Evolutionary conservation across 495 filamentous ascomycete species (phyloP), one percentile per base, ranked within the genome.

Genomic region (Xylaria nigripes): DNA sequence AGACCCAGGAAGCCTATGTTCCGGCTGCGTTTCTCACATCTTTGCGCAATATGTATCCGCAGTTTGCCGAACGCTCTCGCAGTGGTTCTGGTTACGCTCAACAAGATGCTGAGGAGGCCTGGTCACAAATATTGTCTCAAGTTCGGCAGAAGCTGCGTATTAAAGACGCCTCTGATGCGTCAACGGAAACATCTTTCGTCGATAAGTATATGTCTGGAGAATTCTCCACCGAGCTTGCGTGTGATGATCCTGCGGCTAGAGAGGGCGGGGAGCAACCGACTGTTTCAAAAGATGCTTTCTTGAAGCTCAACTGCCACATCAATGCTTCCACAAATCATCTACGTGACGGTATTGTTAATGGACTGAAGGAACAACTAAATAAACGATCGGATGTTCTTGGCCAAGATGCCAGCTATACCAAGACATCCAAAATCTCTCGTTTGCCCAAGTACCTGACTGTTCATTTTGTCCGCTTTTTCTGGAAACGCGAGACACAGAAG

Each of bases 401-500:
- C 42, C 81, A 86, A 23, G 83, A 95, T 67, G 82, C 85, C 23
- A 61, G 81, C 9, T 97, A 97, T 69, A 96, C 89, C 21, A 96
- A 95, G 73, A 84, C 77, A 8, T 95, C 91, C 25, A 83, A 84
- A 56, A 91, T 98, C 58, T 78, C 90, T 21, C 86, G 92, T 8
- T 69, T 97, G 53, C 93, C 93, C 12, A 96, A 94, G 65, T 96
- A 98, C 57, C 77, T 98, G 25, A 92, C 93, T 13, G 90, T 97
- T 5, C 93, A 98, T 66, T 96, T 98, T 65, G 87, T 98, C 55
- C 90, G 93, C 55, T 98, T 98, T 73, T 96, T 88, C 75, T 98
- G 94, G 94, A 91, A 94, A 67, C 80, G 85, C 18, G 87, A 91
- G 53, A 87, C 86, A 7, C 83, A 92, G 66, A 97, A 97, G 78